Evolutionary conservation across 1,284 basidiomycete species (phyloP), one percentile per base, ranked within the genome.

Genomic region (Rhodotorula sp.): DNA sequence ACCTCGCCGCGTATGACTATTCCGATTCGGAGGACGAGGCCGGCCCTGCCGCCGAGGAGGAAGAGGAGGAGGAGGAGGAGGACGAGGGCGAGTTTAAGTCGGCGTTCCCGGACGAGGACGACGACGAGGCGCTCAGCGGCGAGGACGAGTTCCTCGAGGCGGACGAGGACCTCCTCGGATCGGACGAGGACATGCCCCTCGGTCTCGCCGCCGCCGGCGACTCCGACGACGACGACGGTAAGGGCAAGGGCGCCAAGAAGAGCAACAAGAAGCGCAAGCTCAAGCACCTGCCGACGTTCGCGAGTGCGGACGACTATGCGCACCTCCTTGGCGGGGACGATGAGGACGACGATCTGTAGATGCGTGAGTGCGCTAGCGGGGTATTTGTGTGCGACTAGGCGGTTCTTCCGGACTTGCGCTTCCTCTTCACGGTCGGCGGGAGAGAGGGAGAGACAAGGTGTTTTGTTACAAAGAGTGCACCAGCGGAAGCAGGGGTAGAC

Each of bases 231-330:
- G 85, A 85, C 25, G 86, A 85, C 65, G 86, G 85, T 65, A 89
- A 86, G 85, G 84, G 54, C 87, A 87, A 44, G 65, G 74, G 48
- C 2, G 41, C 61, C 72, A 82, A 84, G 64, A 84, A 85, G 75
- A 83, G 82, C 77, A 86, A 85, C 79, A 88, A 86, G 83, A 87
- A 88, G 80, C 91, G 90, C 84, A 91, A 90, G 83, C 82, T 89
- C 81, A 85, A 85, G 76, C 85, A 87, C 54, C 80, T 94, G 77
- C 94, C 94, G 3, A 91, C 89, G 41, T 97, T 99, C 79, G 96
- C 92, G 3, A 91, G 89, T 80, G 96, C 96, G 76, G 96, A 98
- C 74, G 96, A 97, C 77, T 99, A 97, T 79, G 91, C 91, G 61
- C 90, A 88, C 82, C 86, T 98, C 85, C 94, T 98, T 75, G 94